Evolutionary conservation across 306 rosid species (phyloP), one percentile per base, ranked within the genome.

Genomic region (Vachellia collinsii): DNA sequence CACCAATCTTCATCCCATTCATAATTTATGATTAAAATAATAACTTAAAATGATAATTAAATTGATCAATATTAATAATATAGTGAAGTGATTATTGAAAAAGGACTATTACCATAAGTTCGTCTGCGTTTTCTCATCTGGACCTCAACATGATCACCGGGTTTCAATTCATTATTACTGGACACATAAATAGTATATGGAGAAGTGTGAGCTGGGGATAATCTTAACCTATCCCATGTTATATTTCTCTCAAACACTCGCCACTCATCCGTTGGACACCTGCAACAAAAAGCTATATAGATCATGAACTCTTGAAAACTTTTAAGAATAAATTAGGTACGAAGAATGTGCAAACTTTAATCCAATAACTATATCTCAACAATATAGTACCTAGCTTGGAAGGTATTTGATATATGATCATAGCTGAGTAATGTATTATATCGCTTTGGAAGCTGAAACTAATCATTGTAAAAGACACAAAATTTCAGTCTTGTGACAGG

Each of bases 61-160:
- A 11, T 39, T 50, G 11, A 12, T 29, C 20, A 53, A 61, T 19
- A 23, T 20, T 17, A 23, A 5, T 37, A 23, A 65, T 6, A 66
- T 17, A 4, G n/a, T 37, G 44, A 69, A 20, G 53, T 12, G 36
- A 43, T 70, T 0, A 3, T 23, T 11, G 3, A 11, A 11, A 34
- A 47, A 0, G 47, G 10, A n/a, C 71, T 78, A 80, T 59, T 22
- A 90, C 94, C 92, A 63, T 88, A 83, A 25, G 89, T 9, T 56
- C 11, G 5, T 34, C 34, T 56, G 13, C 5, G 34, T 56, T 20
- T n/a, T 56, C 34, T 86, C 92, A 90, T 88, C 41, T 90, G 94
- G 50, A 90, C 84, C 75, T 90, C 94, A 16, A 90, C 77, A 78
- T 90, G 86, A 83, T 90, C 92, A 13, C 88, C 88, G 0, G 94